Evolutionary conservation across 192 early-diverging fungal genomes (phyloP).

Genomic region (Dissophora ornata): DNA sequence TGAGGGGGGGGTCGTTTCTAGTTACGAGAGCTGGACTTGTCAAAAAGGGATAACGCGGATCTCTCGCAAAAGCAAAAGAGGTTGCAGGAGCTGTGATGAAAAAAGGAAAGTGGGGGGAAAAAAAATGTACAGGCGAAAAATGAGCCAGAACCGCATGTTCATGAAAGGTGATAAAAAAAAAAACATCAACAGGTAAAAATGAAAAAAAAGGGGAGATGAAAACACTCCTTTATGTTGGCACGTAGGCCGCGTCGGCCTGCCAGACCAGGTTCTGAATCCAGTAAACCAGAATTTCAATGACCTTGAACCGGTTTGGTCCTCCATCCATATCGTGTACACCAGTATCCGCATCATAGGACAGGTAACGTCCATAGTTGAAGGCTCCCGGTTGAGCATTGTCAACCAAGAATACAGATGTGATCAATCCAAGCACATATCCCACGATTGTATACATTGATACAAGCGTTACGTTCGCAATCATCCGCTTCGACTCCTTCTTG

Average conservation of each 20-base stretch:
- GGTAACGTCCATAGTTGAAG: constrained; percentile 39
- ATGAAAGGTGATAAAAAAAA: neutral
- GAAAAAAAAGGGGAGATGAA: neutral
- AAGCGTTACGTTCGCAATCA: constrained; percentile 38
- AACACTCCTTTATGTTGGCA: constrained; percentile 31
- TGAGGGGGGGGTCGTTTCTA: no score
- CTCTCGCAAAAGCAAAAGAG: neutral
- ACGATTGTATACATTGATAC: constrained; percentile 52
- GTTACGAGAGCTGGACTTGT: no score
- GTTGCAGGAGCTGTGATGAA: no score
- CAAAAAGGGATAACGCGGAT: no score
- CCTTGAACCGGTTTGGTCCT: constrained; percentile 33
- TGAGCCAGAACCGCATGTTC: no score
- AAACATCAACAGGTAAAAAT: neutral
- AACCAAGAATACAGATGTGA: constrained; percentile 50
- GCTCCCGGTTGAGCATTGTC: constrained; percentile 24
- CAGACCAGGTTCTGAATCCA: constrained; percentile 52
- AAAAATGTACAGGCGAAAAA: constrained; percentile 1
- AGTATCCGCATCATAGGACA: constrained; percentile 35
- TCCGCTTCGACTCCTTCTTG: constrained; percentile 37
- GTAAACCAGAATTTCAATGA: constrained; percentile 45
- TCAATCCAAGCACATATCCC: constrained; percentile 40
- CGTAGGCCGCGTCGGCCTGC: constrained; percentile 35
- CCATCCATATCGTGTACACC: constrained; percentile 22
- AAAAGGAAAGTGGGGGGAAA: neutral